These are phyloP conservation scores for Orbilia blumenaviensis DNA, from an alignment of 2,329 filamentous ascomycete genomes.

Conservation along the genomic window DNA sequence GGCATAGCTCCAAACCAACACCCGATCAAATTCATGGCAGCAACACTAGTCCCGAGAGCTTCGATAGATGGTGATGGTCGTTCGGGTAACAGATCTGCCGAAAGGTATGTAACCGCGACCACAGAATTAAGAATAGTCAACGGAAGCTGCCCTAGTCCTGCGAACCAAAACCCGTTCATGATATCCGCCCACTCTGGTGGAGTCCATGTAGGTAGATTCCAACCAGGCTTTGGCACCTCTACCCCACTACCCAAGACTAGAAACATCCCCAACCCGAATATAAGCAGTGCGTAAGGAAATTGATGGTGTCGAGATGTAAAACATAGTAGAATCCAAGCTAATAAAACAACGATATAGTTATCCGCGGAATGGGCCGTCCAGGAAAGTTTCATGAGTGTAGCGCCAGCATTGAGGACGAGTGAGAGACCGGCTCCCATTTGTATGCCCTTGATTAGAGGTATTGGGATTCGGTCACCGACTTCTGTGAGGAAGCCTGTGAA, in stretches of 20 bases:
- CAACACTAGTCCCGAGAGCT: slow-evolving; percentile 80
- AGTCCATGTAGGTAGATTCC: slow-evolving; percentile 50
- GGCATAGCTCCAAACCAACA: slow-evolving; percentile 97
- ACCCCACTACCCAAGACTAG: slow-evolving; percentile 66
- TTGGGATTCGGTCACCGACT: slow-evolving; percentile 78
- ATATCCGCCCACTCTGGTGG: slow-evolving; percentile 54
- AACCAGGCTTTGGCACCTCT: slow-evolving; percentile 53
- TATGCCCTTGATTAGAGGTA: slow-evolving; percentile 91
- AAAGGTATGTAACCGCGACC: slow-evolving; percentile 83
- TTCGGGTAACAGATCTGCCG: slow-evolving; percentile 77
- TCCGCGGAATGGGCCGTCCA: slow-evolving; percentile 78
- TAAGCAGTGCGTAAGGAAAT: slow-evolving; percentile 79
- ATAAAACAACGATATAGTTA: slow-evolving; percentile 79
- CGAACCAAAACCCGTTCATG: slow-evolving; percentile 55
- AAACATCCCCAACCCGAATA: slow-evolving; percentile 74
- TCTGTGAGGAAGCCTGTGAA: slow-evolving; percentile 79
- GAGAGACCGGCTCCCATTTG: slow-evolving; percentile 90
- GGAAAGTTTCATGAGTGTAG: slow-evolving; percentile 72
- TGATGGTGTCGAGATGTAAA: slow-evolving; percentile 71
- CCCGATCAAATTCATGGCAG: slow-evolving; percentile 80
- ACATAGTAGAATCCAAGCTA: slow-evolving; percentile 74
- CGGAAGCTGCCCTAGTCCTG: slow-evolving; percentile 85
- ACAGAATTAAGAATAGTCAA: slow-evolving; percentile 93
- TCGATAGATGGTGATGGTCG: slow-evolving; percentile 76
- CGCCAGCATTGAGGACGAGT: slow-evolving; percentile 79